phyloP scores from a whole-genome alignment of 179 eudicot genomes.

The Carnegiea gigantea region DNA sequence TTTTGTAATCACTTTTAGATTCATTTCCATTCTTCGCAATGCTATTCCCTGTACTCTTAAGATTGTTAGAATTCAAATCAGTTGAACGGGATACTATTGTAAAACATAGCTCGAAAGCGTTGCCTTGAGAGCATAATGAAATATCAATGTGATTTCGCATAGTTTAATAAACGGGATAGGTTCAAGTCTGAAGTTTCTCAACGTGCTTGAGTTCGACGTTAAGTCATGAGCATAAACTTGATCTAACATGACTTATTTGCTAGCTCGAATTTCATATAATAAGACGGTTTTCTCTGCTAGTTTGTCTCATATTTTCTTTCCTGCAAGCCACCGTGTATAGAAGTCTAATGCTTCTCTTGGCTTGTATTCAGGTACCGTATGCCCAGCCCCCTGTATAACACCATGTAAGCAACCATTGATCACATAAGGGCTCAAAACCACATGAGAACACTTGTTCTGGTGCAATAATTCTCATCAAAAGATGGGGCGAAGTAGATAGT shows the following conservation, averaged over 20 bases:
- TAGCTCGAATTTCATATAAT: neutral
- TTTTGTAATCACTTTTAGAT: too few species aligned
- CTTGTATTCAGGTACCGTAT: conserved; percentile 20
- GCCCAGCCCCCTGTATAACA: conserved; percentile 15
- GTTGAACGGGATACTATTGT: neutral
- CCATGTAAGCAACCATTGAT: neutral
- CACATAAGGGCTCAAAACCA: neutral
- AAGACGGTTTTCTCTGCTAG: neutral
- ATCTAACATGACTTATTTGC: too few species aligned
- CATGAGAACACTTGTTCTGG: neutral
- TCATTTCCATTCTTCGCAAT: too few species aligned
- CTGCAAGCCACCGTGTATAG: conserved; percentile 19
- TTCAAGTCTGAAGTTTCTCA: too few species aligned
- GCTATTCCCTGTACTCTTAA: neutral
- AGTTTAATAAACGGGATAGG: too few species aligned
- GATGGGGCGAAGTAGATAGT: neutral
- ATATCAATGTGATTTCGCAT: neutral
- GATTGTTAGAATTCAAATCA: neutral
- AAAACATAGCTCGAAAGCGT: neutral
- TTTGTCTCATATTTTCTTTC: conserved; percentile 3
- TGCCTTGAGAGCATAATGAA: neutral
- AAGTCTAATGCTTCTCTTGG: conserved; percentile 24
- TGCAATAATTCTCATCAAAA: neutral
- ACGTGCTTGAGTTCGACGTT: too few species aligned
- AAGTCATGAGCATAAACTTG: too few species aligned